These are phyloP conservation scores for Chaetothyriales sp. DNA, from an alignment of 2,329 filamentous ascomycete species.

Conservation along the genomic window DNA sequence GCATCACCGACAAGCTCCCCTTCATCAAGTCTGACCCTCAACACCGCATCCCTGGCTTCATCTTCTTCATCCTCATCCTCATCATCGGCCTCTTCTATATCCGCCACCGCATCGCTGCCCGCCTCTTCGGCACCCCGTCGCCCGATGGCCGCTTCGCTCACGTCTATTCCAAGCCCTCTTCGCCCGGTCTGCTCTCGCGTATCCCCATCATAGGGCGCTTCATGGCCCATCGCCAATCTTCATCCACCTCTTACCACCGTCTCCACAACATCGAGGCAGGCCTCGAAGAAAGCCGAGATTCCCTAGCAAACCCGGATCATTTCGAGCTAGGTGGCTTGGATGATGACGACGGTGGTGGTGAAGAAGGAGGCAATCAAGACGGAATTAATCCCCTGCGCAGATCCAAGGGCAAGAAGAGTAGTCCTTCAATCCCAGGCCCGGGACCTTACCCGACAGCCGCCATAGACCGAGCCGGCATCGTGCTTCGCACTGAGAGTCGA, in stretches of 20 bases:
- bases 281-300: conserved; percentile 58
- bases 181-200: conserved; percentile 46
- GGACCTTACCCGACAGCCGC: conserved; percentile 23
- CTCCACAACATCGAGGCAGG: conserved; percentile 36
- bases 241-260: conserved; percentile 22
- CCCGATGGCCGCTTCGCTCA: background rate
- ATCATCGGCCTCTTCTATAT: conserved; percentile 61
- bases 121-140: background rate
- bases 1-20: conserved; percentile 45
- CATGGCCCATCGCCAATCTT: conserved; percentile 12
- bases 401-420: background rate
- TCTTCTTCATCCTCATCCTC: conserved; percentile 62
- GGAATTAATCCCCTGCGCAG: conserved; percentile 8
- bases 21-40: conserved; percentile 54
- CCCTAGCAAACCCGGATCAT: conserved; percentile 34
- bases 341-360: conserved; percentile 17
- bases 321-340: conserved; percentile 57
- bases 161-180: conserved; percentile 21
- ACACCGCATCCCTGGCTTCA: conserved; percentile 56
- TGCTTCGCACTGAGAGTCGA: conserved; percentile 71
- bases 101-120: conserved; percentile 46
- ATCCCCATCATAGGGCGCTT: conserved; percentile 18
- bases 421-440: conserved; percentile 6
- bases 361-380: too few species aligned
- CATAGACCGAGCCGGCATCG: conserved; percentile 55